Percentiles rank a stretch among this genome's conserved stretches.
Conservation (phyloP, 371 early-diverging fungal genomes). For the Apophysomyces sp. region DNA sequence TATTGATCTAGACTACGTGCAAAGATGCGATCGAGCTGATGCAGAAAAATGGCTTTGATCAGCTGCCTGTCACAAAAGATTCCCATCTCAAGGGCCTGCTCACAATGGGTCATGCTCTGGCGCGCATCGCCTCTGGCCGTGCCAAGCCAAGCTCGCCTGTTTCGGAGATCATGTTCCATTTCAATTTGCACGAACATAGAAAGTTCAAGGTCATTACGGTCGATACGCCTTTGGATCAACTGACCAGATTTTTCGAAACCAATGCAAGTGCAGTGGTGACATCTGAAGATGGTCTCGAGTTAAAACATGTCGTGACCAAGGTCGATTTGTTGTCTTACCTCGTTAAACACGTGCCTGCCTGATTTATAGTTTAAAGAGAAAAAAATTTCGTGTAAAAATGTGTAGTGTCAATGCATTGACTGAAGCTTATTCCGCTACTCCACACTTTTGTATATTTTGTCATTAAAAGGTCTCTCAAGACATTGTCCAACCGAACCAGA, state of each 20-base stretch:
- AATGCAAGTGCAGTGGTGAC: slow-evolving; percentile 90
- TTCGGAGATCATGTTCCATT: slow-evolving; percentile 83
- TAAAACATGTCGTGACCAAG: slow-evolving; percentile 89
- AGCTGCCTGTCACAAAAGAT: slow-evolving; percentile 85
- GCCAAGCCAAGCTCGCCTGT: slow-evolving; percentile 68
- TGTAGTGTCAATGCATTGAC: no score
- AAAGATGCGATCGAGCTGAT: slow-evolving; percentile 84
- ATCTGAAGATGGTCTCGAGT: slow-evolving; percentile 46
- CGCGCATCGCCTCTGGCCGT: slow-evolving; percentile 77
- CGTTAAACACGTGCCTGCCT: slow-evolving; percentile 34
- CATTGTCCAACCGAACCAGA: no score
- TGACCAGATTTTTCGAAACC: slow-evolving; percentile 88
- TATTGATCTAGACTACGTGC: slow-evolving; percentile 57
- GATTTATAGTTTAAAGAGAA: no score
- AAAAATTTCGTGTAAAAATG: no score
- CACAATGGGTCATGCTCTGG: slow-evolving; percentile 85
- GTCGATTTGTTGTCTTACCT: slow-evolving; percentile 87
- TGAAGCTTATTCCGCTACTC: no score
- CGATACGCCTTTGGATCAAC: slow-evolving; percentile 76
- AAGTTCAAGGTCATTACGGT: slow-evolving; percentile 80
- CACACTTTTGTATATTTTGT: no score
- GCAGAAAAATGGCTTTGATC: slow-evolving; percentile 90
- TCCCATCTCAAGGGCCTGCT: slow-evolving; percentile 76
- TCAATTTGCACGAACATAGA: slow-evolving; percentile 50
- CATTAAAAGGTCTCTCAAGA: no score